phyloP scores from a whole-genome alignment of 805 yeast species.

The Metschnikowia bowlesiae region DNA sequence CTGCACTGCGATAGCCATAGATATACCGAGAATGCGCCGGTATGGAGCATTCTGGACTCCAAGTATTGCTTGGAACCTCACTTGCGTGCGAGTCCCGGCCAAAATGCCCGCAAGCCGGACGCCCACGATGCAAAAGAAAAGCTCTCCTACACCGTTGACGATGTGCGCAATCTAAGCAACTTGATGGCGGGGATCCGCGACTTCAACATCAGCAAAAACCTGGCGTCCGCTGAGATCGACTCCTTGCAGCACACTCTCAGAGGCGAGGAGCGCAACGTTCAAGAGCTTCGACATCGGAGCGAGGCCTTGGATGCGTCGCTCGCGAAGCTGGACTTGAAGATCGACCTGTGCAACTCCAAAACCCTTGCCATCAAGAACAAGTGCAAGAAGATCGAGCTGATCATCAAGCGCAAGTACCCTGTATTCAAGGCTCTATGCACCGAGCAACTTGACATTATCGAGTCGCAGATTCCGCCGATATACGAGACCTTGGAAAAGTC shows the following conservation, averaged over 20 bases:
- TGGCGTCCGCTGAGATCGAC: constrained; percentile 20
- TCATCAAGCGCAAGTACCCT: constrained; percentile 16
- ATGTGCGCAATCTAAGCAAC: constrained; percentile 12
- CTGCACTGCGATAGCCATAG: background rate
- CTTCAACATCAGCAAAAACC: constrained; percentile 22
- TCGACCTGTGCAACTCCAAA: constrained; percentile 22
- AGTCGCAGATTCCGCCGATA: constrained; percentile 27
- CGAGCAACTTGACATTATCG: constrained; percentile 23
- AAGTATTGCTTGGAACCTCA: constrained; percentile 8
- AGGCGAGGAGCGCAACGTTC: background rate
- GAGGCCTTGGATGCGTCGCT: background rate
- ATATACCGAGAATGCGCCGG: constrained; percentile 8
- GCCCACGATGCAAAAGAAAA: background rate
- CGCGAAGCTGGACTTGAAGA: constrained; percentile 18
- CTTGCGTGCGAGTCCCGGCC: background rate
- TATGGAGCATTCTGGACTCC: constrained; percentile 11
- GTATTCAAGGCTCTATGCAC: constrained; percentile 14
- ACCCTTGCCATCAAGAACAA: constrained; percentile 21
- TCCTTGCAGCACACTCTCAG: background rate
- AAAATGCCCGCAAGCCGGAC: background rate
- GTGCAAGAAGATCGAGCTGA: constrained; percentile 17
- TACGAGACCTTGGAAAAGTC: constrained; percentile 19
- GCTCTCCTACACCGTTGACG: constrained; percentile 14
- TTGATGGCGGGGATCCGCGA: constrained; percentile 21
- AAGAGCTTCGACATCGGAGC: background rate